These are phyloP conservation scores for Quercus wislizeni DNA, from an alignment of 306 rosid genomes.

Conservation along the genomic window DNA sequence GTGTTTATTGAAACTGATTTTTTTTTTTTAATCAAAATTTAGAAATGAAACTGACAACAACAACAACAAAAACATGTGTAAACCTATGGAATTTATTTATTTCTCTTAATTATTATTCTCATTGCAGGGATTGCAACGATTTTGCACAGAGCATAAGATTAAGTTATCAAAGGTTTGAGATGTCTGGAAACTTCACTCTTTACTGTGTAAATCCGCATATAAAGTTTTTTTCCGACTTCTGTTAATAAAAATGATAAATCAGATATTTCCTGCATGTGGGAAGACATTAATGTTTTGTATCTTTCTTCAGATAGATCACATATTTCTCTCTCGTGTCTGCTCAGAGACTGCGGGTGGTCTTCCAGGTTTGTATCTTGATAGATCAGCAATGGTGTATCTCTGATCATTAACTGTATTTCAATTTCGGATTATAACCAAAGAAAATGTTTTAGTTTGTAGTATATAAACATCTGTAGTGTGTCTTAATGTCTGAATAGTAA, in stretches of 20 bases:
- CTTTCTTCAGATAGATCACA: constrained; percentile 75
- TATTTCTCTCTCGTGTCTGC: constrained; percentile 89
- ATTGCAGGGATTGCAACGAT: constrained; percentile 77
- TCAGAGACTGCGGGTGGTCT: constrained; percentile 96
- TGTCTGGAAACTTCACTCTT: constrained; percentile 7
- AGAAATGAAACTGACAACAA: neutral
- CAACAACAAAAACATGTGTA: neutral
- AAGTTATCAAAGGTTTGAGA: constrained; percentile 68
- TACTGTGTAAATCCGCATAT: neutral
- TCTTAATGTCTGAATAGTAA: constrained; percentile 11
- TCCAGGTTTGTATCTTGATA: constrained; percentile 60
- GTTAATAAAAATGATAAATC: constrained; percentile 6
- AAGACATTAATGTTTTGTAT: constrained; percentile 12
- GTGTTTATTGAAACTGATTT: neutral
- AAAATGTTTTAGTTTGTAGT: neutral
- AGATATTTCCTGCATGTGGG: neutral
- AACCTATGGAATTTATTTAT: neutral
- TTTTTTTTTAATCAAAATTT: too few species aligned
- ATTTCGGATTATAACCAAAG: neutral
- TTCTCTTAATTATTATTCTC: constrained; percentile 6
- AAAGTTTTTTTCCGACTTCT: neutral
- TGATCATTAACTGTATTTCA: neutral
- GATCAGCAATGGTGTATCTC: constrained; percentile 11
- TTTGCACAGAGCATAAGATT: constrained; percentile 83
- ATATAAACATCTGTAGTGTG: neutral